These are phyloP conservation scores for Lithospermum erythrorhizon DNA, from an alignment of 257 asterid species.

Conservation along the genomic window DNA sequence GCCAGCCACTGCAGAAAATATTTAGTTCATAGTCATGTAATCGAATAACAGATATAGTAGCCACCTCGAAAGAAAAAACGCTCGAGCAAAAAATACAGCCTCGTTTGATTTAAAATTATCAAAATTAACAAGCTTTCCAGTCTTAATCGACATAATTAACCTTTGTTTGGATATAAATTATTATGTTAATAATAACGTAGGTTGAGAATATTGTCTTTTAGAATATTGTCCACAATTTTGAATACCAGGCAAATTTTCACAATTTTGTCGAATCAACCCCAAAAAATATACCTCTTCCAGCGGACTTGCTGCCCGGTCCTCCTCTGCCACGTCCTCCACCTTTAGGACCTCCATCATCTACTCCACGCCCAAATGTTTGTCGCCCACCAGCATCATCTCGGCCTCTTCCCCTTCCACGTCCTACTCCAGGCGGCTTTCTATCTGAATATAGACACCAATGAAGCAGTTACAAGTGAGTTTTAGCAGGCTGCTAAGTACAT, in stretches of 20 bases:
- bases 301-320: constrained; percentile 28
- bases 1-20: constrained; percentile 29
- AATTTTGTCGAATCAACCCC: neutral
- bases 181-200: too few relatives aligned
- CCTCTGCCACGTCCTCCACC: constrained; percentile 47
- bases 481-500: neutral
- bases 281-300: constrained; percentile 26
- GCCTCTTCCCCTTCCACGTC: constrained; percentile 68
- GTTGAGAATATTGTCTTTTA: too few relatives aligned
- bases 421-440: constrained; percentile 54
- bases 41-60: neutral
- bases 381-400: constrained; percentile 41
- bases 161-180: too few relatives aligned
- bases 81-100: too few relatives aligned
- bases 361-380: constrained; percentile 39
- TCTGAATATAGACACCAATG: constrained; percentile 21
- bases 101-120: too few relatives aligned
- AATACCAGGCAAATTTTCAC: neutral
- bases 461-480: neutral
- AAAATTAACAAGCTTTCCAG: too few relatives aligned
- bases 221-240: too few relatives aligned
- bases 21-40: neutral
- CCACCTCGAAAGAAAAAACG: neutral
- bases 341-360: constrained; percentile 42
- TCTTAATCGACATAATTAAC: too few relatives aligned